These are phyloP conservation scores for Tetracladium setigerum DNA, from an alignment of 495 filamentous ascomycete genomes.

Conservation along the genomic window DNA sequence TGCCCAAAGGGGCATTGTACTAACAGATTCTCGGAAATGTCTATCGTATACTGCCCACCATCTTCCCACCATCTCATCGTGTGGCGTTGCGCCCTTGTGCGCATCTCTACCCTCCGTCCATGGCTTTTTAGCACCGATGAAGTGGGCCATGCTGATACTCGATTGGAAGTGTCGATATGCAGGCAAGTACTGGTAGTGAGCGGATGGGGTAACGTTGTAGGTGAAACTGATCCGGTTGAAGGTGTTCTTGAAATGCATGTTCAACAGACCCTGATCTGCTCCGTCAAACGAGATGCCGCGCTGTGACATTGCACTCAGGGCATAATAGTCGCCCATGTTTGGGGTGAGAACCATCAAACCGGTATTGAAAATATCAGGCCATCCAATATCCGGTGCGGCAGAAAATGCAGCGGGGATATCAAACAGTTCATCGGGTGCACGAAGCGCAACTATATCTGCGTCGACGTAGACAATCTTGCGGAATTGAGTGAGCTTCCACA, in stretches of 20 bases:
- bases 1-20: slow-evolving; percentile 14
- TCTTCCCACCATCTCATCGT: slow-evolving; percentile 67
- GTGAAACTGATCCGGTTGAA: slow-evolving; percentile 88
- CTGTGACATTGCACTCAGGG: slow-evolving; percentile 73
- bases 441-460: slow-evolving; percentile 77
- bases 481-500: slow-evolving; percentile 91
- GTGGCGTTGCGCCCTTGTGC: slow-evolving; percentile 49
- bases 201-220: slow-evolving; percentile 94
- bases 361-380: slow-evolving; percentile 98
- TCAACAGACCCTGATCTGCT: slow-evolving; percentile 92
- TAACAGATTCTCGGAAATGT: slow-evolving; percentile 59
- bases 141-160: slow-evolving; percentile 81
- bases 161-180: slow-evolving; percentile 90
- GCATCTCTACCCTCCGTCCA: slow-evolving; percentile 66
- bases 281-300: slow-evolving; percentile 92
- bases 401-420: slow-evolving; percentile 69
- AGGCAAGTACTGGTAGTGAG: slow-evolving; percentile 90
- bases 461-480: slow-evolving; percentile 88
- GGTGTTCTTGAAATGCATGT: slow-evolving; percentile 77
- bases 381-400: slow-evolving; percentile 91
- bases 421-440: slow-evolving; percentile 91
- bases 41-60: slow-evolving; percentile 94
- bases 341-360: slow-evolving; percentile 88
- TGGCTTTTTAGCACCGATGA: slow-evolving; percentile 86
- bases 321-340: slow-evolving; percentile 80